phyloP scores from a whole-genome alignment of 129 eudicot genomes.

The Smallanthus sonchifolius region DNA sequence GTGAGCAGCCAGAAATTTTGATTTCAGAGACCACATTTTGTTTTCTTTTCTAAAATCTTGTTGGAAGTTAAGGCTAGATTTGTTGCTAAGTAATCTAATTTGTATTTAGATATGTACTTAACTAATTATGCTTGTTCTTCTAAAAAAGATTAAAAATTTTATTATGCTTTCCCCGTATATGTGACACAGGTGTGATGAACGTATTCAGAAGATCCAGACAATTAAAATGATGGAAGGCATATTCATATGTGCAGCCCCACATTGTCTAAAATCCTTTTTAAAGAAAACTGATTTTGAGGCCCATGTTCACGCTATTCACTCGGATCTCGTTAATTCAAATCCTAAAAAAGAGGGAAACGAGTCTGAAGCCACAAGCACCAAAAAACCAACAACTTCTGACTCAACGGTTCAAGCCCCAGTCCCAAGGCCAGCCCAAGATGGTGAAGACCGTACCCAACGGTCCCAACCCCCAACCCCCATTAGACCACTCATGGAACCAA shows the following conservation, averaged over 20 bases:
- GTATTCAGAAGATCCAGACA: conserved; percentile 91
- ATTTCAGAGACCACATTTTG: background rate
- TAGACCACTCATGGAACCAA: conserved; percentile 46
- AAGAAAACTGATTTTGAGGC: conserved; percentile 72
- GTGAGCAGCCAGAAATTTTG: too few species aligned
- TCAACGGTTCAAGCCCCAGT: conserved; percentile 79
- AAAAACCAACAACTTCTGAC: conserved; percentile 71
- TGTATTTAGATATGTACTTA: background rate
- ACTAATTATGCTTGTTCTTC: background rate
- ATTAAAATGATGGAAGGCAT: conserved; percentile 86
- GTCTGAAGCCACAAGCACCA: conserved; percentile 57
- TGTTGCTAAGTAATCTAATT: background rate
- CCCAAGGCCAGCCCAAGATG: conserved; percentile 46
- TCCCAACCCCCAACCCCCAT: conserved; percentile 46
- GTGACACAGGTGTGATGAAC: conserved; percentile 81
- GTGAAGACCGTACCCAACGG: conserved; percentile 42
- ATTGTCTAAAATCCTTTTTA: conserved; percentile 81
- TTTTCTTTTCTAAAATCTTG: background rate
- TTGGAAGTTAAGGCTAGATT: background rate
- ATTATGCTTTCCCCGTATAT: background rate
- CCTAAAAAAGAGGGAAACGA: conserved; percentile 57
- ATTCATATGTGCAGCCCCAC: conserved; percentile 87
- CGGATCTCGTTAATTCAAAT: conserved; percentile 56
- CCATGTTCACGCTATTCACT: conserved; percentile 56
- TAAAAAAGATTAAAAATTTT: too few species aligned